Base-by-base conservation (phyloP, 768 basidiomycete genomes). In the Leucocoprinus birnbaumii region DNA sequence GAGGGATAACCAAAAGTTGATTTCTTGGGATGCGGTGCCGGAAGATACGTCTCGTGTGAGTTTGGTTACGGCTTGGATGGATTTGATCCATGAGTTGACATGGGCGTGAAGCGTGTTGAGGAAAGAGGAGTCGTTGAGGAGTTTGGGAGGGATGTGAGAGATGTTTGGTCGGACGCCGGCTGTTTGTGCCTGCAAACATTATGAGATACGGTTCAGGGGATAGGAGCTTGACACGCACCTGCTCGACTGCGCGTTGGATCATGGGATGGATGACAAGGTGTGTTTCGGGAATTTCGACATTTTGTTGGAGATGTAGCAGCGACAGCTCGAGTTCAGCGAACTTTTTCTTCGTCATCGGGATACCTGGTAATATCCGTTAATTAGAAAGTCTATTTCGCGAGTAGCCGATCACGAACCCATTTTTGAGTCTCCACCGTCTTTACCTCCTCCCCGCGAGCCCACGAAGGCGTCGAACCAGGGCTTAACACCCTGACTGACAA, bases 391-490 rank as follows among this genome's bases (percentile, higher is more conserved):
- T 38, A 10, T 4, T 13, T 3, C n/a, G 9, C 38, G n/a, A 3
- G 16, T 38, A 5, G 38, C 27, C 3, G 16, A 22, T 13, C 24
- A 62, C 73, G 58, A 51, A 75, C 76, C 92, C 86, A 92, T 89
- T 71, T 93, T 91, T 42, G 77, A 81, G 66, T 94, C 94, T 42
- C 46, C 51, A 7, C 74, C 73, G 27, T 89, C 89, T 65, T 91
- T 93, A 50, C 82, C 85, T 55, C 79, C 74, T 24, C 85, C 82
- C 48, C 93, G 82, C 21, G 92, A 80, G 21, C 89, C 94, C 24
- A 98, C 94, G 64, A 96, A 98, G 14, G 96, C 94, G 69, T 98
- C 95, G 63, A 99, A 98, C 88, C 93, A 98, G 0, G 95, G 95
- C 62, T 98, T 96, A 24, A 99, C 94, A 61, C 91, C 97, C 53